Conservation (phyloP, 164 flowering plant genomes). For the Macadamia tetraphylla region DNA sequence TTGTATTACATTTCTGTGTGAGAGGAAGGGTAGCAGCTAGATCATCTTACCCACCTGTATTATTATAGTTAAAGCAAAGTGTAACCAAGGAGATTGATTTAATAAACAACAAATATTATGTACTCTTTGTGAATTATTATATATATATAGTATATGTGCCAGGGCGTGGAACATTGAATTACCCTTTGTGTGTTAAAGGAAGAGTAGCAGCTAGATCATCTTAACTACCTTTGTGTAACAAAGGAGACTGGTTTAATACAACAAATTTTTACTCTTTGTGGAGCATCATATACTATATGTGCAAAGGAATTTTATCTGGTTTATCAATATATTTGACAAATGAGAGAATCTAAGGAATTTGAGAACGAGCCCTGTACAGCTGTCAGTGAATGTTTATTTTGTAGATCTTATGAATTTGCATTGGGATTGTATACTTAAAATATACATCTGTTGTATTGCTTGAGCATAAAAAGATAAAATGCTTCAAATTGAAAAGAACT, state of each 20-base stretch:
- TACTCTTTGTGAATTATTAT: slow-evolving; percentile 8
- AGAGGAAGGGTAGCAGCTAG: background rate
- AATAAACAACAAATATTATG: slow-evolving; percentile 6
- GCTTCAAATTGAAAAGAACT: background rate
- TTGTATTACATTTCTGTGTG: slow-evolving; percentile 6
- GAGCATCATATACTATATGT: background rate
- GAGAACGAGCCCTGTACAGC: background rate
- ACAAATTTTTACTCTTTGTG: too few relatives aligned
- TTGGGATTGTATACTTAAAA: background rate
- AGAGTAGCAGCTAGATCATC: too few relatives aligned
- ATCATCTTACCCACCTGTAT: slow-evolving; percentile 5
- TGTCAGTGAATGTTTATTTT: background rate
- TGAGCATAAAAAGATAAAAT: background rate
- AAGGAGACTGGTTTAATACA: too few relatives aligned
- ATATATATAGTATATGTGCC: background rate
- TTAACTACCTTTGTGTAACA: too few relatives aligned
- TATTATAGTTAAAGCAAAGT: slow-evolving; percentile 14
- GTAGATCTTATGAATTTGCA: background rate
- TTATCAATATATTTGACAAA: background rate
- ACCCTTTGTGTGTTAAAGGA: too few relatives aligned
- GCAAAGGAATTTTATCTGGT: background rate
- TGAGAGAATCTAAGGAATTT: background rate
- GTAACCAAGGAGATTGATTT: slow-evolving; percentile 9
- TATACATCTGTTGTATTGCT: background rate
- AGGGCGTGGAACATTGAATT: background rate